These are phyloP conservation scores for Russula earlei DNA, from an alignment of 768 basidiomycete genomes.

Conservation along the genomic window DNA sequence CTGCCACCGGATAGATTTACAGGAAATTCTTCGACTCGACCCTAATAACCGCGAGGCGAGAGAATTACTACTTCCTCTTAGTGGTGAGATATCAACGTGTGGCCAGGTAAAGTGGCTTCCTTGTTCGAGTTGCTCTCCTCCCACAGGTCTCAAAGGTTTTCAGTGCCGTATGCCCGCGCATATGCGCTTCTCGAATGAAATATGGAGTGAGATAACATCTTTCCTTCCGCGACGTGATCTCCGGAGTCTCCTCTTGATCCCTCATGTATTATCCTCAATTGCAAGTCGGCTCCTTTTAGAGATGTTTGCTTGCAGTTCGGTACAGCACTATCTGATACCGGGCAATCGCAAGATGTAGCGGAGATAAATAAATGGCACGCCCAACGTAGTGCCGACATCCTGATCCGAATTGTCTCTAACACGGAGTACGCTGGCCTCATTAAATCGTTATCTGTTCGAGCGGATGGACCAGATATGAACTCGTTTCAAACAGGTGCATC, in stretches of 20 bases:
- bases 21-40: constrained; percentile 50
- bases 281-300: constrained; percentile 55
- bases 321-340: constrained; percentile 20
- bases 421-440: constrained; percentile 48
- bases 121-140: constrained; percentile 26
- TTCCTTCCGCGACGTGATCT: constrained; percentile 57
- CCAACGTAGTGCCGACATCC: constrained; percentile 60
- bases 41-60: constrained; percentile 65
- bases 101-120: constrained; percentile 40
- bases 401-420: constrained; percentile 57
- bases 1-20: constrained; percentile 40
- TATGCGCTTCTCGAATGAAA: constrained; percentile 54
- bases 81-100: background rate
- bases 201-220: constrained; percentile 61
- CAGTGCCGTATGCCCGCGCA: constrained; percentile 32
- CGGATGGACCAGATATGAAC: constrained; percentile 38
- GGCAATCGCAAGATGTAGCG: constrained; percentile 26
- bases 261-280: constrained; percentile 57
- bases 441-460: constrained; percentile 49
- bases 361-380: constrained; percentile 43
- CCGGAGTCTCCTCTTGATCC: constrained; percentile 52
- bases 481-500: constrained; percentile 55
- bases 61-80: constrained; percentile 40
- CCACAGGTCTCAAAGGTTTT: background rate
- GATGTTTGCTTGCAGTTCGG: constrained; percentile 57